These are phyloP conservation scores for Venturia pyrina DNA, from an alignment of 2,329 filamentous ascomycete species.

Conservation along the genomic window DNA sequence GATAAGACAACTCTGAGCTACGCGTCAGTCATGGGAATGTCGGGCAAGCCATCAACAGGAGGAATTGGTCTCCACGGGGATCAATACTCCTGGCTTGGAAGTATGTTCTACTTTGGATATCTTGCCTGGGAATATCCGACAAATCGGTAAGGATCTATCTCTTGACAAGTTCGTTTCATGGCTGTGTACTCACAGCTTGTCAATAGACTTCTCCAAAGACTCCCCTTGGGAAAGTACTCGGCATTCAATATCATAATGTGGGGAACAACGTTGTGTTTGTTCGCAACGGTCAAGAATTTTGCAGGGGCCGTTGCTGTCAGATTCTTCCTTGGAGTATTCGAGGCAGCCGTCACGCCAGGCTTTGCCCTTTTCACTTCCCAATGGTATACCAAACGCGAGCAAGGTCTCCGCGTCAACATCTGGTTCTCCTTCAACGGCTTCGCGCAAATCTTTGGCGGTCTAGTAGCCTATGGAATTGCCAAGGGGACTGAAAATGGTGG, in stretches of 20 bases:
- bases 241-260: slow-evolving; percentile 55
- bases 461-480: slow-evolving; percentile 55
- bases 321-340: slow-evolving; percentile 59
- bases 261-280: slow-evolving; percentile 51
- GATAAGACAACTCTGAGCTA: slow-evolving; percentile 50
- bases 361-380: slow-evolving; percentile 59
- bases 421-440: slow-evolving; percentile 62
- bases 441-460: slow-evolving; percentile 51
- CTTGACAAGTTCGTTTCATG: no score
- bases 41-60: slow-evolving; percentile 21
- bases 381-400: slow-evolving; percentile 64
- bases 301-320: slow-evolving; percentile 53
- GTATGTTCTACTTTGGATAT: slow-evolving; percentile 45
- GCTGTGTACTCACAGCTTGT: background rate
- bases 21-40: slow-evolving; percentile 38
- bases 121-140: slow-evolving; percentile 57
- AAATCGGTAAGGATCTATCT: slow-evolving; percentile 30
- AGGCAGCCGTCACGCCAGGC: slow-evolving; percentile 56
- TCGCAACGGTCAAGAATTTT: slow-evolving; percentile 52
- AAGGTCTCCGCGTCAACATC: slow-evolving; percentile 51
- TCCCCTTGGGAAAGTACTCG: slow-evolving; percentile 58
- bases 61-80: slow-evolving; percentile 38
- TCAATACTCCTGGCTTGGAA: slow-evolving; percentile 42
- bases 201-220: slow-evolving; percentile 43
- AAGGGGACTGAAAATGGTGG: slow-evolving; percentile 45